Base-by-base conservation (phyloP, 2,329 filamentous ascomycete genomes). In the Pyrenochaeta sp. region DNA sequence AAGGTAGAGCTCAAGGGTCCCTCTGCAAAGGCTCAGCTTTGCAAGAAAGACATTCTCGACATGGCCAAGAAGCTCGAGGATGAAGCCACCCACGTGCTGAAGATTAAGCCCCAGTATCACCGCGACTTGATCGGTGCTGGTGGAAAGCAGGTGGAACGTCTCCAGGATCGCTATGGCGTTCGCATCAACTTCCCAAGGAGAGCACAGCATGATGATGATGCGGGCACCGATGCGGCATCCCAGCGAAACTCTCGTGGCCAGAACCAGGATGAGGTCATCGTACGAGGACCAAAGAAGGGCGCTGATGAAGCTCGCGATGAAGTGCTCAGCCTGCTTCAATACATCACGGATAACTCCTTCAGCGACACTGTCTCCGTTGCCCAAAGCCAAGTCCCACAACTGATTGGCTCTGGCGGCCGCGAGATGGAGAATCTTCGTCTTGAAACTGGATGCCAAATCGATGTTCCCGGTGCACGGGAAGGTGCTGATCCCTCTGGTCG, bases 1-100 rank as follows among this genome's bases (percentile, higher is more conserved):
- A 92, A 92, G 74, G 90, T 97, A 35, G 90, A 96, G 72, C 84
- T 99, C 60, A 96, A 95, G 78, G 94, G 95, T 18, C 93, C 94
- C 35, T 90, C 95, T 75, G 90, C 90, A 36, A 97, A 97, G 80
- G 90, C 92, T 1, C 91, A 96, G 70, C 84, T 85, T 35, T 90
- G 90, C 53, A 94, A 89, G 72, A 77, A 85, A 26, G 86, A 96
- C 65, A 96, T 99, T 58, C 78, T 86, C 52, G 81, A 85, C 26
- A 77, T 96, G 55, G 87, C 83, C 27, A 90, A 88, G 69, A 89
- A 89, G 68, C 82, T 96, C 61, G 91, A 95, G 39, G 94, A 99
- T 62, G 94, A 99, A 76, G 85, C 88, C 4, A 96, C 87, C 1
- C 87, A 96, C 70, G 78, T 84, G 9, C 79, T 99, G 41, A 96